Conservation (phyloP, 352 stramenopile species). For the Phytophthora colocasiae region DNA sequence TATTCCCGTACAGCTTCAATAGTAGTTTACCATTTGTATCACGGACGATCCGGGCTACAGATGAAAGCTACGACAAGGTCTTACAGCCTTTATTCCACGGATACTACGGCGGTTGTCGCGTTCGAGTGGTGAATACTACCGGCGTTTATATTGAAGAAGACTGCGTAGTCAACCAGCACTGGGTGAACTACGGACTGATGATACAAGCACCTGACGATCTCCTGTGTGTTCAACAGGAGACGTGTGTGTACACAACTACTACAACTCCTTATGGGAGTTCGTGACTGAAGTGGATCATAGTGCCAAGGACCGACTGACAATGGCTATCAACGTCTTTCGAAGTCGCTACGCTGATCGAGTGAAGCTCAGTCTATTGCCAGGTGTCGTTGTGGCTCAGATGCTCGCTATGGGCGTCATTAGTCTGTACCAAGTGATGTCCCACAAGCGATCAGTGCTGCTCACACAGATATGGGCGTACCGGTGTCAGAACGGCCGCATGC, state of each 20-base stretch:
- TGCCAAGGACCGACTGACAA: not conserved
- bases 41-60: constrained; percentile 3
- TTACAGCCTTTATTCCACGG: constrained; percentile 16
- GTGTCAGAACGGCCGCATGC: constrained; percentile 24
- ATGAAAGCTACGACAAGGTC: not conserved
- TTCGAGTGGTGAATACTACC: constrained; percentile 15
- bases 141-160: constrained; percentile 17
- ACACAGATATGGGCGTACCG: constrained; percentile 31
- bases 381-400: constrained; percentile 26
- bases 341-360: constrained; percentile 21
- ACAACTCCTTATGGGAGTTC: constrained; percentile 27
- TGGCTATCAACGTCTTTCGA: constrained; percentile 15
- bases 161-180: constrained; percentile 12
- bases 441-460: constrained; percentile 30
- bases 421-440: constrained; percentile 31
- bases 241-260: constrained; percentile 32
- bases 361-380: constrained; percentile 20
- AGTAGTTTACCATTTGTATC: constrained; percentile 5
- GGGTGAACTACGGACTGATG: constrained; percentile 27
- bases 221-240: constrained; percentile 14
- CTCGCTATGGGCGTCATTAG: constrained; percentile 31
- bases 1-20: constrained; percentile 18
- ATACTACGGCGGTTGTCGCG: constrained; percentile 23
- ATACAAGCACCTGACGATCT: constrained; percentile 18
- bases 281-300: constrained; percentile 3